A percentile compares a stretch with the other conserved stretches of the same genome.
Conservation (phyloP, 2,329 filamentous ascomycete species). For the Sporothrix sp. region DNA sequence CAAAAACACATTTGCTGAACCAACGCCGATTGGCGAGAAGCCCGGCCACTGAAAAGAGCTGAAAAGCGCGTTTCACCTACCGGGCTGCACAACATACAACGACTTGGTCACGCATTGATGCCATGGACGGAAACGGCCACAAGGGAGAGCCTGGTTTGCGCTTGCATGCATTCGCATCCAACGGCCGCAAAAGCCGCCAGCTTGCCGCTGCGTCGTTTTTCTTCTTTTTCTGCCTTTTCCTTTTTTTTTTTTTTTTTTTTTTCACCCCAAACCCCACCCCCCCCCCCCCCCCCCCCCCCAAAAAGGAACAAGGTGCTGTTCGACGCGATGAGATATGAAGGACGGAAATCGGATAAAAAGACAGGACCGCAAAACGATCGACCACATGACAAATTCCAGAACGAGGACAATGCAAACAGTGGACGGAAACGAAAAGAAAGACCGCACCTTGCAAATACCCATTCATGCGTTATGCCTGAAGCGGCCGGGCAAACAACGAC, state of each 20-base stretch:
- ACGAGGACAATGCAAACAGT: not conserved
- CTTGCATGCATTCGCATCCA: not conserved
- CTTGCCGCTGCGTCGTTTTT: not conserved
- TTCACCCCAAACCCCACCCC: no score
- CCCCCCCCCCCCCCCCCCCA: no score
- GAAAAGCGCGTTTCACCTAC: no score
- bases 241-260: no score
- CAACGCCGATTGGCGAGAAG: no score
- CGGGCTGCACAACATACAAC: no score
- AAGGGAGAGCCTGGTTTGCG: no score
- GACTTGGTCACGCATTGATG: slow-evolving; percentile 2
- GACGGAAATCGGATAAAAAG: not conserved
- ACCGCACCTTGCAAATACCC: no score
- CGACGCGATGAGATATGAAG: not conserved
- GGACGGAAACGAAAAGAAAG: not conserved
- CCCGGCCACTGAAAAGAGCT: no score
- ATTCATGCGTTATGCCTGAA: slow-evolving; percentile 2
- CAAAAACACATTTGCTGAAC: no score
- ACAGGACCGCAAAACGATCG: not conserved
- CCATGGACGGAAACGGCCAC: not conserved
- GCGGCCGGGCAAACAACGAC: not conserved
- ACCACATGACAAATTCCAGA: not conserved
- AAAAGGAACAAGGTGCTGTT: not conserved
- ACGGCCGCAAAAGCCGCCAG: not conserved
- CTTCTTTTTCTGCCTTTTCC: no score